Evolutionary conservation across 2,329 filamentous ascomycete species (phyloP).

Genomic region (Fusarium acutatum): DNA sequence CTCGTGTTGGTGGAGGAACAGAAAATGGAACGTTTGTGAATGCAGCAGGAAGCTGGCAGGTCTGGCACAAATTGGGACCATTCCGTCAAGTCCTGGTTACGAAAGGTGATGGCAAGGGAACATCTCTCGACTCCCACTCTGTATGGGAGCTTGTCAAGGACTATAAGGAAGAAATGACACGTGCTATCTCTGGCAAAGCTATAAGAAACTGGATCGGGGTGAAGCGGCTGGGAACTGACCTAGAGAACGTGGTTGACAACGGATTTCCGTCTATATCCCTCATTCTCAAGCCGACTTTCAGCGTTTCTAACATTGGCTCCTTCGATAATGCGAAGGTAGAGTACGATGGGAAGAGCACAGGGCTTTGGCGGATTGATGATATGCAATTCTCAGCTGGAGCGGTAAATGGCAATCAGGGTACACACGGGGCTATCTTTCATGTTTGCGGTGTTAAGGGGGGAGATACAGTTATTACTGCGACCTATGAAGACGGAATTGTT

Average conservation of each 20-base stretch:
- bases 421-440: not conserved
- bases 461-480: slow-evolving; percentile 16
- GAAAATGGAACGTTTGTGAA: not conserved
- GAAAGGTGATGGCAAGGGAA: not conserved
- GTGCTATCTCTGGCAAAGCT: not conserved
- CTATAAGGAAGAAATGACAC: not conserved
- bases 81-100: not conserved
- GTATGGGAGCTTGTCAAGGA: slow-evolving; percentile 11
- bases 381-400: slow-evolving; percentile 23
- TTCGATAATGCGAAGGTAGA: not conserved
- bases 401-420: slow-evolving; percentile 13
- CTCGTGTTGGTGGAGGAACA: not conserved
- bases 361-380: slow-evolving; percentile 24
- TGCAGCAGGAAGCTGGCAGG: not conserved
- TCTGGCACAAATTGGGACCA: not conserved
- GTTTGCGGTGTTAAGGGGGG: slow-evolving; percentile 14
- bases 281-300: slow-evolving; percentile 11
- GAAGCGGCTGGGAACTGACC: slow-evolving; percentile 3
- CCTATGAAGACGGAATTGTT: slow-evolving; percentile 17
- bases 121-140: not conserved
- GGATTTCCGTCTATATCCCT: slow-evolving; percentile 15
- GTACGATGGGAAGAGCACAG: not conserved
- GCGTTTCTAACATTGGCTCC: slow-evolving; percentile 12
- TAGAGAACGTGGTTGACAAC: slow-evolving; percentile 2
- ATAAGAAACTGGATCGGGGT: not conserved